Base-by-base conservation (phyloP, 2,329 filamentous ascomycete genomes). In the Chaetothyriales sp. region DNA sequence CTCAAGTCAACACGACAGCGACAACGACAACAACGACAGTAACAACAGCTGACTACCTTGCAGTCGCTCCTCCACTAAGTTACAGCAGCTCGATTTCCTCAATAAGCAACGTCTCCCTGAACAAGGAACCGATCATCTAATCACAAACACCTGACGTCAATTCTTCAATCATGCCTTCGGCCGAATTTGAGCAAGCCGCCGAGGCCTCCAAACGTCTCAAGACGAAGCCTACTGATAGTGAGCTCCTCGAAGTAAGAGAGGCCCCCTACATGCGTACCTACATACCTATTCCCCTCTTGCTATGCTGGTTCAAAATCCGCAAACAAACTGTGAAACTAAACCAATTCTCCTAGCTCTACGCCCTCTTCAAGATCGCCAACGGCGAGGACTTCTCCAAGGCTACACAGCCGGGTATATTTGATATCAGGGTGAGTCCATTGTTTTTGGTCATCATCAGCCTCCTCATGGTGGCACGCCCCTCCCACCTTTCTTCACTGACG, bases 391-490 rank as follows among this genome's bases (percentile, higher is more conserved):
- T 59, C 47, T 60, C 61, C 15, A 55, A 62, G 5, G 61, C 63
- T 18, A 51, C 61, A 40, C 60, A 61, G 48, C 66, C 66, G 18
- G 67, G 57, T 53, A 65, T 65, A 55, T 68, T 68, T 50, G 67
- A 69, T 53, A 58, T 70, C 52, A 64, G 65, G 65, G 70, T 73
- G 63, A 48, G 61, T 57, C 18, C 2, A 45, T n/a, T 13, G 19
- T 7, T 37, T 40, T 9, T n/a, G n/a, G 19, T 44, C 37, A 44
- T 33, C 18, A 22, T 57, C 18, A 89, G 85, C 51, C 85, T 88
- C 67, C 80, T 89, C 6, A 6, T 6, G 22, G 22, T 4, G 3
- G 44, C 83, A 83, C 60, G n/a, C 74, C 43, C 43, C 25, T 44
- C 10, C 43, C 47, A 37, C 40, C 28, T 18, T 40, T 40, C 13